These are phyloP conservation scores for Candida wancherniae DNA, from an alignment of 805 yeast genomes.

Conservation along the genomic window DNA sequence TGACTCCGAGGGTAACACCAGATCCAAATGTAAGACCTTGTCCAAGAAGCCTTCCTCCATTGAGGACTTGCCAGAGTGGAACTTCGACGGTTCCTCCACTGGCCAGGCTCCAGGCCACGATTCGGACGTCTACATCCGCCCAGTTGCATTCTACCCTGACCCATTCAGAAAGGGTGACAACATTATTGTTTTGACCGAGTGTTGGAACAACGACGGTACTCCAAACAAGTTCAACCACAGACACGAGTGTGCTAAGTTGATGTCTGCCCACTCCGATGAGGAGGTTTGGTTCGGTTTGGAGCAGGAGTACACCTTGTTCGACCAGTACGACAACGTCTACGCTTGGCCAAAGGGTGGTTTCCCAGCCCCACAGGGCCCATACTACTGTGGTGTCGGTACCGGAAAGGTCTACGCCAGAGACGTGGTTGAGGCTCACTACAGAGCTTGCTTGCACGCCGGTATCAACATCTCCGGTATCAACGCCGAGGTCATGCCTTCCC, in stretches of 20 bases:
- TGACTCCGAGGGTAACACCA: conserved; percentile 83
- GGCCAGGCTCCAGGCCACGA: conserved; percentile 98
- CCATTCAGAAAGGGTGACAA: conserved; percentile 98
- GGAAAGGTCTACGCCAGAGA: conserved; percentile 98
- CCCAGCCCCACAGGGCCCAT: conserved; percentile 99
- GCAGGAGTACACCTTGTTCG: conserved; percentile 97
- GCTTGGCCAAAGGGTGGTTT: conserved; percentile 99
- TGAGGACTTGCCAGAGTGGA: conserved; percentile 97
- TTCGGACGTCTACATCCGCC: conserved; percentile 92
- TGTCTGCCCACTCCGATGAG: conserved; percentile 84
- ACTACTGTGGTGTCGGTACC: conserved; percentile 99
- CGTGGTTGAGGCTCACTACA: conserved; percentile 97
- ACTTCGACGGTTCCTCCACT: conserved; percentile 98
- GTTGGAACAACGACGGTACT: conserved; percentile 98
- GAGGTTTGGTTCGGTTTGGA: conserved; percentile 97
- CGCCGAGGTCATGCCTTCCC: conserved; percentile 99
- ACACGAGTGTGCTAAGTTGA: conserved; percentile 91
- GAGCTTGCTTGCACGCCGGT: conserved; percentile 95
- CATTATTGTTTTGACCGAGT: conserved; percentile 90
- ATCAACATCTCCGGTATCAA: conserved; percentile 90
- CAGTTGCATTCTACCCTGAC: conserved; percentile 92
- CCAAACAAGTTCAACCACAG: conserved; percentile 99
- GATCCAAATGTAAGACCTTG: conserved; percentile 93
- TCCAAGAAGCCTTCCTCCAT: conserved; percentile 59
- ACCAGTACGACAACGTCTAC: conserved; percentile 81